phyloP scores from a whole-genome alignment of 2,329 filamentous ascomycete genomes.

The Colletotrichum liriopes region DNA sequence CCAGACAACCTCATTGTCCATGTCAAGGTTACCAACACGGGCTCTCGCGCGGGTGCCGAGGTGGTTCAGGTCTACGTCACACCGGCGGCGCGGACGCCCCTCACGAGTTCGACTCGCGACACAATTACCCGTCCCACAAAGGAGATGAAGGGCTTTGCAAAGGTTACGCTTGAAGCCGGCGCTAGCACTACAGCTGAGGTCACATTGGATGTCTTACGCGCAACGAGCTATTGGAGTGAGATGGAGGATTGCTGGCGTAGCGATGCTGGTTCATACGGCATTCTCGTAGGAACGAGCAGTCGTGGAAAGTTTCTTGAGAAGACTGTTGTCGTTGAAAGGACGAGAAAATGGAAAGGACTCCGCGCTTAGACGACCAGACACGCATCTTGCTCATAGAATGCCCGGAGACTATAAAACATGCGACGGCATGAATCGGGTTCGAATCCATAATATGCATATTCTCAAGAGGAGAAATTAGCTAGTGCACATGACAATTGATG shows the following conservation, averaged over 20 bases:
- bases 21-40: slow-evolving; percentile 64
- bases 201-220: slow-evolving; percentile 51
- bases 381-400: neutral
- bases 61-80: slow-evolving; percentile 52
- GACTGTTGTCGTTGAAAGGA: slow-evolving; percentile 36
- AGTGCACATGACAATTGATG: too few species aligned
- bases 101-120: slow-evolving; percentile 43
- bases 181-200: slow-evolving; percentile 52
- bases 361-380: slow-evolving; percentile 17
- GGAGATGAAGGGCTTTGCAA: slow-evolving; percentile 62
- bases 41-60: slow-evolving; percentile 47
- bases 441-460: neutral
- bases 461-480: neutral
- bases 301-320: slow-evolving; percentile 45
- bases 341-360: slow-evolving; percentile 39
- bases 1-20: slow-evolving; percentile 22
- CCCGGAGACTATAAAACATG: neutral
- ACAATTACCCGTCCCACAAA: slow-evolving; percentile 55
- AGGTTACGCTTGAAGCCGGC: slow-evolving; percentile 56
- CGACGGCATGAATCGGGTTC: neutral
- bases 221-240: slow-evolving; percentile 60
- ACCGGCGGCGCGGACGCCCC: slow-evolving; percentile 45
- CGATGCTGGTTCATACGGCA: slow-evolving; percentile 55
- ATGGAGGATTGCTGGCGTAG: slow-evolving; percentile 56
- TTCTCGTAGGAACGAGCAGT: slow-evolving; percentile 55